Evolutionary conservation across 1,139 yeast species (phyloP).

Genomic region (Kluyveromyces sp.): DNA sequence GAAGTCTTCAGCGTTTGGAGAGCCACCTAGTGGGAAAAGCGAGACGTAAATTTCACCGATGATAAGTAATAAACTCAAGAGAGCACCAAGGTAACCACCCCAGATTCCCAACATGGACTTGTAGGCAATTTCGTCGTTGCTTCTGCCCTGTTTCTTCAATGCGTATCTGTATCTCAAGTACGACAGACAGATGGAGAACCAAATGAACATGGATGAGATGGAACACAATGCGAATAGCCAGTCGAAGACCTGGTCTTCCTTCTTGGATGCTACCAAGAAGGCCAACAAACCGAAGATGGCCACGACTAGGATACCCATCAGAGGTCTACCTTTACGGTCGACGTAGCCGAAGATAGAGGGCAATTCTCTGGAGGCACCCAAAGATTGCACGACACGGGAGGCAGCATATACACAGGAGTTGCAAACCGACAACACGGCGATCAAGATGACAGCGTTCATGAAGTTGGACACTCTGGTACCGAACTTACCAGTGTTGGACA

Average conservation of each 20-base stretch:
- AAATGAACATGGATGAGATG: slow-evolving; percentile 69
- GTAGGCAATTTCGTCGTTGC: slow-evolving; percentile 41
- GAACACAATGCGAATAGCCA: slow-evolving; percentile 82
- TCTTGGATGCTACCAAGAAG: slow-evolving; percentile 54
- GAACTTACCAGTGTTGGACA: slow-evolving; percentile 52
- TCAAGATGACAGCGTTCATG: slow-evolving; percentile 63
- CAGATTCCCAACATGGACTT: slow-evolving; percentile 41
- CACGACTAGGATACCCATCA: slow-evolving; percentile 52
- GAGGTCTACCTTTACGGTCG: slow-evolving; percentile 58
- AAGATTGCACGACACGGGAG: slow-evolving; percentile 73
- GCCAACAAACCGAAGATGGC: slow-evolving; percentile 79
- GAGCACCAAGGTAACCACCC: slow-evolving; percentile 42
- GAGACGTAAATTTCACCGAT: slow-evolving; percentile 44
- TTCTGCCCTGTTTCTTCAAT: slow-evolving; percentile 50
- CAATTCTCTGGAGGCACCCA: slow-evolving; percentile 75
- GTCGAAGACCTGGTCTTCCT: slow-evolving; percentile 59
- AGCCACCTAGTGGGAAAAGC: slow-evolving; percentile 36
- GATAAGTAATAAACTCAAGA: slow-evolving; percentile 37
- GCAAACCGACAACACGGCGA: slow-evolving; percentile 64
- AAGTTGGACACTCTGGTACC: slow-evolving; percentile 59
- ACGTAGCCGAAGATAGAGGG: slow-evolving; percentile 60
- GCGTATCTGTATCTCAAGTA: slow-evolving; percentile 78
- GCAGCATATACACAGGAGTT: slow-evolving; percentile 74
- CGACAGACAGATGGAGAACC: slow-evolving; percentile 73
- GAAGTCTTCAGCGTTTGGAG: slow-evolving; percentile 32